A percentile compares a stretch with the other conserved stretches of the same genome.
Evolutionary conservation across 805 yeast species (phyloP).

Genomic region (Clavispora vitiphila): DNA sequence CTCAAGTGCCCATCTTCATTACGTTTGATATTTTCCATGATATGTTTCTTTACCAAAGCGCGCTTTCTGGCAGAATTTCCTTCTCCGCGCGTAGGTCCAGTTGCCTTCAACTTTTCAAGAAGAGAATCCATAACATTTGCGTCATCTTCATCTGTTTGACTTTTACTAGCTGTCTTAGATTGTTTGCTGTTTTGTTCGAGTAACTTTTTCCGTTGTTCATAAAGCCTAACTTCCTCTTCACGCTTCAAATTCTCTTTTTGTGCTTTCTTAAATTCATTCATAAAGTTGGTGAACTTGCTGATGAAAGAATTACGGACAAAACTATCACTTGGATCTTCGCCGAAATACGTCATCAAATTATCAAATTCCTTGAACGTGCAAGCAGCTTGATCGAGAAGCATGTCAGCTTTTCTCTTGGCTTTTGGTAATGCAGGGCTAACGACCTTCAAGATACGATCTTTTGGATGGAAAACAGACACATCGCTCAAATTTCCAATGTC

Average conservation of each 20-base stretch:
- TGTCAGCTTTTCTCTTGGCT: conserved; percentile 49
- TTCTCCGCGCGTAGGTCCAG: conserved; percentile 74
- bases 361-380: conserved; percentile 50
- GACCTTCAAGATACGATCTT: conserved; percentile 53
- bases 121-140: conserved; percentile 75
- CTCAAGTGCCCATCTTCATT: not conserved
- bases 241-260: conserved; percentile 59
- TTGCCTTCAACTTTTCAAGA: conserved; percentile 79
- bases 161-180: conserved; percentile 18
- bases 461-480: conserved; percentile 57
- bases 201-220: conserved; percentile 70
- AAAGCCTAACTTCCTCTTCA: conserved; percentile 64
- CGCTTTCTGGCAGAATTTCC: conserved; percentile 76
- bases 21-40: conserved; percentile 35
- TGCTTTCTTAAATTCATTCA: conserved; percentile 57
- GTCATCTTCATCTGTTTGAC: conserved; percentile 36
- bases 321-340: conserved; percentile 59
- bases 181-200: conserved; percentile 44
- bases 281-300: conserved; percentile 55
- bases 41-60: conserved; percentile 66
- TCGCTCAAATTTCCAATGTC: conserved; percentile 65
- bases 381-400: conserved; percentile 46
- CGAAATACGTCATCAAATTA: conserved; percentile 62
- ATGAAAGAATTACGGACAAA: conserved; percentile 57
- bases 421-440: conserved; percentile 49